These are phyloP conservation scores for Macrophomina tecta DNA, from an alignment of 2,329 filamentous ascomycete genomes.

Conservation along the genomic window DNA sequence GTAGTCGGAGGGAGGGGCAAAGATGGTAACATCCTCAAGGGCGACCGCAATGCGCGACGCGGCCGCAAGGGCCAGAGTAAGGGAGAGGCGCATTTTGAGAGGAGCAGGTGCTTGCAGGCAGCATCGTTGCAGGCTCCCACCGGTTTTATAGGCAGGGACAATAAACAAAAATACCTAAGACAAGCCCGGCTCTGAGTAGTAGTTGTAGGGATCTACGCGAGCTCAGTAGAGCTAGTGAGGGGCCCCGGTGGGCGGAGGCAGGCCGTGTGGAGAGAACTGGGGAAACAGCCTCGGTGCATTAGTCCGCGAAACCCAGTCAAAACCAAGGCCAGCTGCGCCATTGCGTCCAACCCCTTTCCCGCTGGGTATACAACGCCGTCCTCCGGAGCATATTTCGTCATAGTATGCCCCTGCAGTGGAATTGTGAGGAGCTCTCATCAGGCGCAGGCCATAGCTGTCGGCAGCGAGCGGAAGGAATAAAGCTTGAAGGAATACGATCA, in stretches of 20 bases:
- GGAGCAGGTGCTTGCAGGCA: neutral
- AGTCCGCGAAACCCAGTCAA: constrained; percentile 8
- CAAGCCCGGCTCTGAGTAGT: constrained; percentile 5
- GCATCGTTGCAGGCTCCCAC: neutral
- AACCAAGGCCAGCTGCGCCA: constrained; percentile 1
- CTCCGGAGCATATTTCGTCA: neutral
- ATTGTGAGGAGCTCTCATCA: neutral
- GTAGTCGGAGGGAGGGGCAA: constrained; percentile 52
- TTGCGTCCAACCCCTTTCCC: constrained; percentile 2
- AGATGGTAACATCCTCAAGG: constrained; percentile 45
- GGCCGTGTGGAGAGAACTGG: constrained; percentile 22
- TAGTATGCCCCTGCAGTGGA: neutral
- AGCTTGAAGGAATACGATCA: constrained; percentile 1
- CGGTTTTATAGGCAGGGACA: constrained; percentile 11
- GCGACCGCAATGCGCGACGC: neutral
- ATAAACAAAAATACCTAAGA: constrained; percentile 4
- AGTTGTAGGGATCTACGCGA: constrained; percentile 14
- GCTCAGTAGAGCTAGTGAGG: constrained; percentile 15
- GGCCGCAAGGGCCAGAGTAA: constrained; percentile 11
- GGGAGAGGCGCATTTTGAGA: constrained; percentile 21
- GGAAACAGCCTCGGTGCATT: constrained; percentile 22
- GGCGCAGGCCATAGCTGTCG: neutral
- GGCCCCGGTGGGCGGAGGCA: constrained; percentile 24
- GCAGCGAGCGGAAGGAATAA: neutral
- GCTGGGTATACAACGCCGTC: constrained; percentile 1